Evolutionary conservation across 768 basidiomycete species (phyloP).

Genomic region (Gymnopilus junonius): DNA sequence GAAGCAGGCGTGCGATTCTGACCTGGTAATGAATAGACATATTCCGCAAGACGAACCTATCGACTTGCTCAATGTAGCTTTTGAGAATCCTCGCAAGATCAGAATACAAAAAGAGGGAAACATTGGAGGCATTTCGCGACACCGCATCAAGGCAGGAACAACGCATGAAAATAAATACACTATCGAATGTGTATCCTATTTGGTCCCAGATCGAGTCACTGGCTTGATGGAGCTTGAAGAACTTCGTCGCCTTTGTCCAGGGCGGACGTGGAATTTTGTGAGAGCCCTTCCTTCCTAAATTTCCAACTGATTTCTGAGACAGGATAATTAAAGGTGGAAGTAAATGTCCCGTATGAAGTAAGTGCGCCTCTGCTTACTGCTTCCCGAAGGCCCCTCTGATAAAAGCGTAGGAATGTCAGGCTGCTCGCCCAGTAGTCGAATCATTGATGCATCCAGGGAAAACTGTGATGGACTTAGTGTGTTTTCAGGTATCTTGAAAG

Average conservation of each 20-base stretch:
- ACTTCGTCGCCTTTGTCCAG: slow-evolving; percentile 73
- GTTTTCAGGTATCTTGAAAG: slow-evolving; percentile 22
- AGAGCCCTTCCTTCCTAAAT: slow-evolving; percentile 26
- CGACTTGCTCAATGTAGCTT: slow-evolving; percentile 91
- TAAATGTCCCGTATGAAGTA: slow-evolving; percentile 84
- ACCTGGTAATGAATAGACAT: slow-evolving; percentile 49
- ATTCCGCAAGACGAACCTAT: slow-evolving; percentile 80
- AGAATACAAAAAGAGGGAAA: slow-evolving; percentile 51
- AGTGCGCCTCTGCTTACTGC: slow-evolving; percentile 6
- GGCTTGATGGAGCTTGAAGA: slow-evolving; percentile 82
- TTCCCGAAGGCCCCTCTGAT: neutral
- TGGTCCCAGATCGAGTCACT: slow-evolving; percentile 88
- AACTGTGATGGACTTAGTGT: slow-evolving; percentile 91
- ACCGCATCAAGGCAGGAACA: slow-evolving; percentile 14
- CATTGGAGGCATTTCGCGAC: slow-evolving; percentile 36
- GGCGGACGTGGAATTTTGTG: slow-evolving; percentile 90
- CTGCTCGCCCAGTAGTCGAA: slow-evolving; percentile 57
- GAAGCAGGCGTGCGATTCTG: neutral
- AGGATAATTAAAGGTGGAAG: slow-evolving; percentile 62
- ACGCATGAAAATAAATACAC: slow-evolving; percentile 50
- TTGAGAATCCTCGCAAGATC: slow-evolving; percentile 91
- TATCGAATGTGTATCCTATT: slow-evolving; percentile 74
- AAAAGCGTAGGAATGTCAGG: slow-evolving; percentile 65
- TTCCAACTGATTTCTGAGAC: slow-evolving; percentile 25
- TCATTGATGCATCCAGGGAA: slow-evolving; percentile 77